Evolutionary conservation across 345 rosid species (phyloP).

Genomic region (Eucalyptus tenuipes): DNA sequence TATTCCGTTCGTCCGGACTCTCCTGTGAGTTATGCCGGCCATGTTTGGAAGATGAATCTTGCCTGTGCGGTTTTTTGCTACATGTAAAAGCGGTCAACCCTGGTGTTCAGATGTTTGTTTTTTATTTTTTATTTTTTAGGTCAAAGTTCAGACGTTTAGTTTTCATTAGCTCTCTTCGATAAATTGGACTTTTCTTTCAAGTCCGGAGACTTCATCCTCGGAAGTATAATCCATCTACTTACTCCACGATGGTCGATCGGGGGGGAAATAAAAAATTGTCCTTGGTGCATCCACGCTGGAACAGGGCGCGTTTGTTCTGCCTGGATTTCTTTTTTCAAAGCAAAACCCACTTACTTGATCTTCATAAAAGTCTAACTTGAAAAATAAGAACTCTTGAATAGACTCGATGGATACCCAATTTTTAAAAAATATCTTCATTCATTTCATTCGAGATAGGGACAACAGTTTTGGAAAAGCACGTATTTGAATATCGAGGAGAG

Average conservation of each 20-base stretch:
- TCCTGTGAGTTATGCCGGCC: background rate
- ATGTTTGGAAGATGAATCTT: background rate
- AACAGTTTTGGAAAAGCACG: background rate
- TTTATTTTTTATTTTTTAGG: too few relatives aligned
- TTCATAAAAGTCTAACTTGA: background rate
- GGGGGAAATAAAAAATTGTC: background rate
- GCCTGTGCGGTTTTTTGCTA: background rate
- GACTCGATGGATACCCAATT: background rate
- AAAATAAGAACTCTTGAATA: background rate
- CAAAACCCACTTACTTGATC: background rate
- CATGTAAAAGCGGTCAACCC: background rate
- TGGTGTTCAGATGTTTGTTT: too few relatives aligned
- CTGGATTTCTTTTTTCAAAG: background rate
- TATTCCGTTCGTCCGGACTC: conserved; percentile 9
- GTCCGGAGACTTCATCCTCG: background rate
- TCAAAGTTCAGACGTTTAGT: background rate
- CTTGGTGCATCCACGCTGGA: background rate
- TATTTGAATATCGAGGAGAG: background rate
- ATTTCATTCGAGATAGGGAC: background rate
- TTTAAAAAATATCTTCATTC: background rate
- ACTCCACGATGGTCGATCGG: background rate
- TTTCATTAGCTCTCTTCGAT: background rate
- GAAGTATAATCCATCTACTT: too few relatives aligned
- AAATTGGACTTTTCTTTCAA: background rate
- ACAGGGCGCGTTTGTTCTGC: background rate